phyloP scores from a whole-genome alignment of 1,284 basidiomycete genomes.

The Stygiomarasmius scandens region DNA sequence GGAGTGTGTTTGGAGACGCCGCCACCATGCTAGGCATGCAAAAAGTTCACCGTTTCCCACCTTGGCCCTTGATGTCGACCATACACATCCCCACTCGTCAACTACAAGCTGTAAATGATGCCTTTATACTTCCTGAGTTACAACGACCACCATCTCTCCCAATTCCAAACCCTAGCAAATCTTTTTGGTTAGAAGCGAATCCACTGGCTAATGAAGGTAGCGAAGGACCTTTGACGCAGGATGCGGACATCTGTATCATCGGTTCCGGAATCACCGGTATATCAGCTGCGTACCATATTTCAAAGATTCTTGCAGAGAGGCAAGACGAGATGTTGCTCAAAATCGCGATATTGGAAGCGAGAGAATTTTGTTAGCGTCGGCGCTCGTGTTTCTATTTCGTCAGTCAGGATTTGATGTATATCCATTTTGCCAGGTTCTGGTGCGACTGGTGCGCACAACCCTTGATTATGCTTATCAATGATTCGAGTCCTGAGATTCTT shows the following conservation, averaged over 20 bases:
- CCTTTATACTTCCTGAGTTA: background rate
- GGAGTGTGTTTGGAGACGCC: too few relatives aligned
- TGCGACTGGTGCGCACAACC: conserved; percentile 61
- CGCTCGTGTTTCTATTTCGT: background rate
- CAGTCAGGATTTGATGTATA: conserved; percentile 3
- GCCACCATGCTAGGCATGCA: too few relatives aligned
- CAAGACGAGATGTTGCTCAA: conserved; percentile 34
- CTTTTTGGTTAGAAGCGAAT: conserved; percentile 73
- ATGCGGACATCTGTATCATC: conserved; percentile 75
- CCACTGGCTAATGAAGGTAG: conserved; percentile 68
- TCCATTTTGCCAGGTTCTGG: conserved; percentile 61
- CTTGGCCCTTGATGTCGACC: background rate
- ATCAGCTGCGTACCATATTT: conserved; percentile 69
- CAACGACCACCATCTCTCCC: conserved; percentile 39
- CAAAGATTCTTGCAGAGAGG: conserved; percentile 35
- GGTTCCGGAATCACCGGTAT: conserved; percentile 80
- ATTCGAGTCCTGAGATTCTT: background rate
- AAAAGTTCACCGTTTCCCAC: background rate
- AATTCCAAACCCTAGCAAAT: conserved; percentile 60
- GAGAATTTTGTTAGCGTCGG: conserved; percentile 70
- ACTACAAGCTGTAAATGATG: background rate
- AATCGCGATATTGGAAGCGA: conserved; percentile 69
- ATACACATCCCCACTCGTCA: background rate
- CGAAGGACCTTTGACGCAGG: conserved; percentile 51
- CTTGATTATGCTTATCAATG: background rate